Base-by-base conservation (phyloP, 2,329 filamentous ascomycete genomes). In the Trichophaea hybrida region DNA sequence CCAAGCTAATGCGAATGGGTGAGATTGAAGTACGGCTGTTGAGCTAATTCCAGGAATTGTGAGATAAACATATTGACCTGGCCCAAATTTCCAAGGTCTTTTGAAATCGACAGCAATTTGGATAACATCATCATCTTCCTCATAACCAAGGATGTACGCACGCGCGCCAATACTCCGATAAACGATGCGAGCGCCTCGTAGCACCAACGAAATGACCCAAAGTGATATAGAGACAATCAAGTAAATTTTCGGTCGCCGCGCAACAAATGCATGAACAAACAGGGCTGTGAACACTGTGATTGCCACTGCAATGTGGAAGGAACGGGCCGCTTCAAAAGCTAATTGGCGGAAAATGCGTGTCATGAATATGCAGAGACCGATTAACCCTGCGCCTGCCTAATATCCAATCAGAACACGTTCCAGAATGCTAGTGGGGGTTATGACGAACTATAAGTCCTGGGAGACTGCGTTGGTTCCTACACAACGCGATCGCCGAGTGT, bases 61-160 rank as follows among this genome's bases (percentile, higher is more conserved):
- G 35, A 65, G 44, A 53, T 62, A 65, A 15, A 62, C 33, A 35
- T 60, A 60, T 49, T 65, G 57, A 15, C 63, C 57, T 1, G 53
- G 37, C 40, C 46, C 6, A 31, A 57, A 53, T 12, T 58, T 58
- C 63, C 49, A 64, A 10, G 59, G 59, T n/a, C n/a, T 53, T 34
- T 60, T 40, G 37, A 7, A 40, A 40, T n/a, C n/a, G 7, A 7
- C 37, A 40, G n/a, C 37, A 40, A 40, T 40, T 7, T 40, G n/a
- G 7, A n/a, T 40, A 40, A 40, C 7, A 7, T n/a, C 7, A 7
- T 40, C 7, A 40, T 7, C 7, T 40, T 40, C 7, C 37, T 7
- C 7, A n/a, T 40, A n/a, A 40, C 37, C 37, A 40, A 40, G 7
- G 37, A 7, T 7, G 37, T n/a, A 7, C 37, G 37, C n/a, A n/a